Percentiles rank a stretch among this genome's conserved stretches.
Evolutionary conservation across 768 basidiomycete species (phyloP).

Genomic region (Trametes cubensis): DNA sequence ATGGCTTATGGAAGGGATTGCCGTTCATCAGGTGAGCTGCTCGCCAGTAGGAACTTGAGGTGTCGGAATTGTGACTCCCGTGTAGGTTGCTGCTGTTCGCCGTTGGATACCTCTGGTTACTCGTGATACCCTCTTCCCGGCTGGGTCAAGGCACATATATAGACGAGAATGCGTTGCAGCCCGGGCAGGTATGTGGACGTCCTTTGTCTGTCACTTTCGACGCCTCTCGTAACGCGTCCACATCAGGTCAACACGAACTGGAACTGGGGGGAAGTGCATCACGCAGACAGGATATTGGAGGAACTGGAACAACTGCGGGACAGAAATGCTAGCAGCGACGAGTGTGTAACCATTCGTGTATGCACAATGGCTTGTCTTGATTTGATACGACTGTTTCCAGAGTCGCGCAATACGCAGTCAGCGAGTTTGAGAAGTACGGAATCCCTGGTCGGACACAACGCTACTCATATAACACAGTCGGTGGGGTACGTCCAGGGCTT

Average conservation of each 20-base stretch:
- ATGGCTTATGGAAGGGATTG: constrained; percentile 38
- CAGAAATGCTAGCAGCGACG: constrained; percentile 63
- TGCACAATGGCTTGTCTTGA: background rate
- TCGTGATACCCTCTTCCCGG: constrained; percentile 67
- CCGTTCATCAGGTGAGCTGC: constrained; percentile 32
- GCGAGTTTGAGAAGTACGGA: constrained; percentile 76
- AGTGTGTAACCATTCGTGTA: constrained; percentile 52
- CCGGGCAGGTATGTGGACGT: constrained; percentile 67
- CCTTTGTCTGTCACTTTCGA: background rate
- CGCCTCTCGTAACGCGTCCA: background rate
- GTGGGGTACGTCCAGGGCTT: constrained; percentile 46
- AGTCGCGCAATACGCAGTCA: constrained; percentile 60
- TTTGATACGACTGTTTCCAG: constrained; percentile 42
- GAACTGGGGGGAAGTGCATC: constrained; percentile 88
- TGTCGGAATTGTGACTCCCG: background rate
- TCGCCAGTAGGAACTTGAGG: background rate
- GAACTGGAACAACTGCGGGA: constrained; percentile 66
- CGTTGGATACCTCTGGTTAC: constrained; percentile 81
- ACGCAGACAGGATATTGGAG: constrained; percentile 79
- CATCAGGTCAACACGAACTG: constrained; percentile 86
- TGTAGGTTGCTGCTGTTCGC: constrained; percentile 59
- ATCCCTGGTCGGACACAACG: constrained; percentile 67
- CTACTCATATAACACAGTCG: constrained; percentile 59
- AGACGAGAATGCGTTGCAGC: constrained; percentile 95
- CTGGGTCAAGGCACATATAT: constrained; percentile 77